phyloP scores from a whole-genome alignment of 2,329 filamentous ascomycete species.

The Neonectria magnoliae region DNA sequence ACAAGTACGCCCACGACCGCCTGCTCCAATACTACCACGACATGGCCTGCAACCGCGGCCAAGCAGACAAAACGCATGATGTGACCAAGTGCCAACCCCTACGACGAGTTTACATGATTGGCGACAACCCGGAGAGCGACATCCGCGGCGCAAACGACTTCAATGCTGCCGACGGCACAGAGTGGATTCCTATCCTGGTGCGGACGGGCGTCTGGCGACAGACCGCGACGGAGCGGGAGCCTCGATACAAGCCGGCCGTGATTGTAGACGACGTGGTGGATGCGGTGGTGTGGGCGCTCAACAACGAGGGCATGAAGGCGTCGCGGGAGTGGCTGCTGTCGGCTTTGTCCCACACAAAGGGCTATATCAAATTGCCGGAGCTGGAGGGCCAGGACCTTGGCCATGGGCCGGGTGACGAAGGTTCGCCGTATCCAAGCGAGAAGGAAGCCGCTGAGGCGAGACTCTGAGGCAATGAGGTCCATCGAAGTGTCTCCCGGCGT shows the following conservation, averaged over 20 bases:
- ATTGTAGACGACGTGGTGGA: slow-evolving; percentile 80
- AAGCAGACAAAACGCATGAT: slow-evolving; percentile 24
- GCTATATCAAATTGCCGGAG: slow-evolving; percentile 39
- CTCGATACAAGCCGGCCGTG: slow-evolving; percentile 69
- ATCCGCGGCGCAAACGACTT: slow-evolving; percentile 88
- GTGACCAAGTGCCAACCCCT: slow-evolving; percentile 60
- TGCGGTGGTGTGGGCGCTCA: slow-evolving; percentile 80
- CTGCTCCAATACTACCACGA: slow-evolving; percentile 63
- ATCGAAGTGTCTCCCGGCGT: slow-evolving; percentile 7
- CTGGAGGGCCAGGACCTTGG: slow-evolving; percentile 24
- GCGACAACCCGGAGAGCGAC: slow-evolving; percentile 89
- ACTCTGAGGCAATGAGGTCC: slow-evolving; percentile 22
- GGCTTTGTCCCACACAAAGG: slow-evolving; percentile 41
- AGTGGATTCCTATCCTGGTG: slow-evolving; percentile 82
- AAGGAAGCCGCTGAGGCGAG: slow-evolving; percentile 34
- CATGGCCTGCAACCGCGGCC: slow-evolving; percentile 34
- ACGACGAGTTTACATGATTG: slow-evolving; percentile 89
- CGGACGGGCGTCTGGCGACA: slow-evolving; percentile 78
- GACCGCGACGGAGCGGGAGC: slow-evolving; percentile 54
- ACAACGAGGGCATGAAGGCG: slow-evolving; percentile 59
- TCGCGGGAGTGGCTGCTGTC: slow-evolving; percentile 46
- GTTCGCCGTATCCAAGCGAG: slow-evolving; percentile 35
- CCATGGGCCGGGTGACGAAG: not conserved
- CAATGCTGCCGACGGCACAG: slow-evolving; percentile 70
- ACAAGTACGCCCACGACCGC: slow-evolving; percentile 80